Base-by-base conservation (phyloP, 805 yeast species). In the Wickerhamomyces rabaulensis region DNA sequence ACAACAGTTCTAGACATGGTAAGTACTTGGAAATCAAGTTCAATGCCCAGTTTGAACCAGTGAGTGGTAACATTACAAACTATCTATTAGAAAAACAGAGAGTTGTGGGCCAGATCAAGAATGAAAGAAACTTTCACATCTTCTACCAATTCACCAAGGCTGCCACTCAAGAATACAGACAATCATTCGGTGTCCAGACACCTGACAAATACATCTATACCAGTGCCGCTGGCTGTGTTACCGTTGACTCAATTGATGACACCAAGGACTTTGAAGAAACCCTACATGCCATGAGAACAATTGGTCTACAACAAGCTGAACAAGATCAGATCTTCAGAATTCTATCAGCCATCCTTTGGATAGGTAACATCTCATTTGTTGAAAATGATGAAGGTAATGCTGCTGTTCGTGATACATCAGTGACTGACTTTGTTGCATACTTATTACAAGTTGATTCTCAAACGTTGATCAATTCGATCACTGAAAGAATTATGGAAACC, bases 41-140 rank as follows among this genome's bases (percentile, higher is more conserved):
- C 73, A 87, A 88, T 64, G 69, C 76, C 19, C 79, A 76, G 56
- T 87, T 81, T 59, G 96, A 87, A 64, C 99, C 99, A 4, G 84
- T 89, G 38, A 88, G 96, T 39, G 99, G 97, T 41, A 92, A 90
- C 63, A 94, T 94, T 63, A 94, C 98, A 46, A 94, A 94, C 66
- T 94, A 94, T 64, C 69, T 94, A 52, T 73, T 94, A 53, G 99
- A 94, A 62, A 94, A 94, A 63, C 96, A 89, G 67, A 79, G 99
- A 66, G 97, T 94, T 27, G 99, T 94, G n/a, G 83, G 92, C 29
- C 99, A 94, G 66, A 87, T 90, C 54, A 74, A 80, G 52, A 82
- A 86, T 56, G 99, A 94, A 71, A 79, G 99, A 65, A 94, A 94
- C 63, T 94, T 94, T 73, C 99, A 94, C 65, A 94, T 94, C 47